These are phyloP conservation scores for Boletus sp. DNA, from an alignment of 1,284 basidiomycete species.

Conservation along the genomic window DNA sequence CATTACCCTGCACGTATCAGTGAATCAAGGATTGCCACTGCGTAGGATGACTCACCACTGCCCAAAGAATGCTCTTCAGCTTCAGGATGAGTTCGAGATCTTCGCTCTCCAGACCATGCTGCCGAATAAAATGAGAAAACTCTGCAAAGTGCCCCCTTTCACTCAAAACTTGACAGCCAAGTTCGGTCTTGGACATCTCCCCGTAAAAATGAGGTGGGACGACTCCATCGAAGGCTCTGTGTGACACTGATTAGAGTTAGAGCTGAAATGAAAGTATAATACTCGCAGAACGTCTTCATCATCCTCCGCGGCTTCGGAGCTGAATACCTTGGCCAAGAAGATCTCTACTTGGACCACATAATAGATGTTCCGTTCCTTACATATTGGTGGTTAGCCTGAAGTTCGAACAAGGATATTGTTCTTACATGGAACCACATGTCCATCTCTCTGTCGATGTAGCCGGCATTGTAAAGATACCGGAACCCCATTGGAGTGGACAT, in stretches of 20 bases:
- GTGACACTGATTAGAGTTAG: conserved; percentile 3
- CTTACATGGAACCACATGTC: conserved; percentile 93
- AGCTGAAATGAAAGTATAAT: background rate
- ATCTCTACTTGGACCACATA: conserved; percentile 90
- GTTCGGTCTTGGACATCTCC: conserved; percentile 93
- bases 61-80: conserved; percentile 96
- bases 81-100: conserved; percentile 84
- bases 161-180: conserved; percentile 87
- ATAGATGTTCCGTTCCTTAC: conserved; percentile 79
- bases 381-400: conserved; percentile 9
- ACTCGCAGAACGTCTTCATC: conserved; percentile 64
- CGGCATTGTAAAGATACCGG: conserved; percentile 85
- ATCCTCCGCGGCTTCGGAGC: conserved; percentile 54
- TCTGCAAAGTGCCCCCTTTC: conserved; percentile 91
- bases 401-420: conserved; percentile 1
- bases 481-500: conserved; percentile 95
- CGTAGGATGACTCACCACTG: conserved; percentile 64
- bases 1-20: conserved; percentile 72
- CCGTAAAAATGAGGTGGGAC: conserved; percentile 97
- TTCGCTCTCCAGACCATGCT: conserved; percentile 81
- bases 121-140: conserved; percentile 87
- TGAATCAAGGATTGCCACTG: background rate
- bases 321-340: conserved; percentile 77
- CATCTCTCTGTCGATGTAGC: conserved; percentile 94
- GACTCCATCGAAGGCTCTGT: conserved; percentile 77